A percentile compares a stretch with the other conserved stretches of the same genome.
These are phyloP conservation scores for Hypericum androsaemum DNA, from an alignment of 345 rosid genomes.

Conservation along the genomic window DNA sequence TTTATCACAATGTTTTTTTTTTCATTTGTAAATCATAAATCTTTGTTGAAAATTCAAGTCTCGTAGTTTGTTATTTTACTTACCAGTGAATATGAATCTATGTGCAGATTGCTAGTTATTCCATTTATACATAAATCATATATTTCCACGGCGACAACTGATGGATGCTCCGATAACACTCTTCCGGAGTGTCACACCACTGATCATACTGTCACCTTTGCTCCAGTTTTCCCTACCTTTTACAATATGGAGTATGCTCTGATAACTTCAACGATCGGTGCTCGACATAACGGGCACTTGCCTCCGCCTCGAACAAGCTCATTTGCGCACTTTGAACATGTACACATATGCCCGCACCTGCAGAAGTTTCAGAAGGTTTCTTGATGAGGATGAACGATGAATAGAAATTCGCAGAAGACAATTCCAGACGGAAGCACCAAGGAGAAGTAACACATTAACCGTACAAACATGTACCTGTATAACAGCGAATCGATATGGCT, in stretches of 20 bases:
- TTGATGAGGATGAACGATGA: neutral
- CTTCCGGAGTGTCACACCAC: conserved; percentile 65
- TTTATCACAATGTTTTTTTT: too few species aligned
- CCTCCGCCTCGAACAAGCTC: conserved; percentile 86
- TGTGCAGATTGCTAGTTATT: too few species aligned
- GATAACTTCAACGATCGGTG: conserved; percentile 88
- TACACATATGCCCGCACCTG: conserved; percentile 99
- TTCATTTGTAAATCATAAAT: too few species aligned
- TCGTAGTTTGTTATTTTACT: too few species aligned
- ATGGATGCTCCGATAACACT: conserved; percentile 62
- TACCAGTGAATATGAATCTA: too few species aligned
- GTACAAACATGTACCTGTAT: conserved; percentile 52
- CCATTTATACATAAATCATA: too few species aligned
- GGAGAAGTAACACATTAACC: neutral
- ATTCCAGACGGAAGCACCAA: neutral
- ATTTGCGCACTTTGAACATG: conserved; percentile 88
- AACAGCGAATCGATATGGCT: conserved; percentile 84
- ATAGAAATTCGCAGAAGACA: neutral
- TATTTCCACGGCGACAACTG: conserved; percentile 4
- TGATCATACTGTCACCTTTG: conserved; percentile 61
- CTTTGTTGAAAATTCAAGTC: too few species aligned
- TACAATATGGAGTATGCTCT: conserved; percentile 95
- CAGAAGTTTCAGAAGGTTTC: conserved; percentile 3
- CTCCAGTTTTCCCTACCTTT: conserved; percentile 18
- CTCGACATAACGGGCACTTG: conserved; percentile 93